Evolutionary conservation across 495 filamentous ascomycete species (phyloP).

Genomic region (Tetracladium setigerum): DNA sequence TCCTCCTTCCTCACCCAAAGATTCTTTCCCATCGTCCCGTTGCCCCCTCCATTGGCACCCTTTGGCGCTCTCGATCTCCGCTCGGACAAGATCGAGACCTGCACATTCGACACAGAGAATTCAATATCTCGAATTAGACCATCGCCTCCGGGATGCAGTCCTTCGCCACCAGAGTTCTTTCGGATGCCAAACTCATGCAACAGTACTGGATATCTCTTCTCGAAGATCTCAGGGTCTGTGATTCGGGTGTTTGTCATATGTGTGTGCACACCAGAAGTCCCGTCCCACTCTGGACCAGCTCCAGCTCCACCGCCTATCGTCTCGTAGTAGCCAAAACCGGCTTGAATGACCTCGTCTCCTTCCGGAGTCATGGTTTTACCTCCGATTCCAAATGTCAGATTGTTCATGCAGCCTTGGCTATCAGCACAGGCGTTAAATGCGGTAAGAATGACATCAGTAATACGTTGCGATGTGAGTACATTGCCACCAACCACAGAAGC

Average conservation of each 20-base stretch:
- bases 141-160: slow-evolving; percentile 26
- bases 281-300: slow-evolving; percentile 56
- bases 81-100: slow-evolving; percentile 11
- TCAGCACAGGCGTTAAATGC: slow-evolving; percentile 24
- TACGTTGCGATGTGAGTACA: slow-evolving; percentile 20
- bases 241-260: slow-evolving; percentile 73
- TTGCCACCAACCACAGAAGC: slow-evolving; percentile 22
- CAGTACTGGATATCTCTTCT: slow-evolving; percentile 59
- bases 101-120: slow-evolving; percentile 1
- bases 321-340: slow-evolving; percentile 65
- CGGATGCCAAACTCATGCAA: slow-evolving; percentile 54
- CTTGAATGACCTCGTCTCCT: slow-evolving; percentile 21
- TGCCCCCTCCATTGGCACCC: slow-evolving; percentile 12
- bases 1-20: slow-evolving; percentile 71
- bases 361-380: too few relatives aligned
- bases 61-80: slow-evolving; percentile 8
- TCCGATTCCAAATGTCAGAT: slow-evolving; percentile 13
- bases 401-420: slow-evolving; percentile 22
- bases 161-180: slow-evolving; percentile 28
- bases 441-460: slow-evolving; percentile 23
- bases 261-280: slow-evolving; percentile 61
- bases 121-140: slow-evolving; percentile 23
- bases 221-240: slow-evolving; percentile 63
- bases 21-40: slow-evolving; percentile 43
- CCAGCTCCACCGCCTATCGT: slow-evolving; percentile 63